Evolutionary conservation across 768 basidiomycete species (phyloP).

Genomic region (Scleroderma citrinum): DNA sequence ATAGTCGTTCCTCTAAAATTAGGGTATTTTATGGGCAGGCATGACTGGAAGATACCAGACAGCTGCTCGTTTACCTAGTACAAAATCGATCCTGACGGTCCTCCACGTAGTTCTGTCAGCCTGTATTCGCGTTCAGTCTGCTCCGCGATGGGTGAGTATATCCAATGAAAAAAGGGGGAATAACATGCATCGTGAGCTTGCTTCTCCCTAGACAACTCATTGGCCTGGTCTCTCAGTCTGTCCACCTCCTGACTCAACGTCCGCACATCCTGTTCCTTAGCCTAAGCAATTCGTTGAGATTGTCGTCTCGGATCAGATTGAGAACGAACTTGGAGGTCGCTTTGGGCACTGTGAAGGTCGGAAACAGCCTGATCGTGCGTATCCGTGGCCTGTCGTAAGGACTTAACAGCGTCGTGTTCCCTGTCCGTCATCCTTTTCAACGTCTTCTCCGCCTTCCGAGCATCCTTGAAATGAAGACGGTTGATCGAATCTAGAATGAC

Average conservation of each 20-base stretch:
- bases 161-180: neutral
- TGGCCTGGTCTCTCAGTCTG: constrained; percentile 13
- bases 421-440: constrained; percentile 43
- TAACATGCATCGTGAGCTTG: constrained; percentile 18
- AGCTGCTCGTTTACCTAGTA: too few relatives aligned
- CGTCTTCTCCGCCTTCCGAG: constrained; percentile 41
- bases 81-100: neutral
- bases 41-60: too few relatives aligned
- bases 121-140: constrained; percentile 14
- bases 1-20: too few relatives aligned
- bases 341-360: constrained; percentile 36
- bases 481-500: neutral
- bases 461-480: constrained; percentile 25
- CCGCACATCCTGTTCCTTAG: constrained; percentile 19
- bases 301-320: neutral
- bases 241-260: constrained; percentile 15
- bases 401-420: constrained; percentile 46
- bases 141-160: neutral
- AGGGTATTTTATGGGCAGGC: too few relatives aligned
- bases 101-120: constrained; percentile 9
- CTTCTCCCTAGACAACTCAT: constrained; percentile 16
- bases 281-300: constrained; percentile 6
- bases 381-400: constrained; percentile 47
- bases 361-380: constrained; percentile 45
- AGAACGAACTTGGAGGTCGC: constrained; percentile 37